Conservation (phyloP, 23 red algal genomes). For the Gracilaria gracilis region DNA sequence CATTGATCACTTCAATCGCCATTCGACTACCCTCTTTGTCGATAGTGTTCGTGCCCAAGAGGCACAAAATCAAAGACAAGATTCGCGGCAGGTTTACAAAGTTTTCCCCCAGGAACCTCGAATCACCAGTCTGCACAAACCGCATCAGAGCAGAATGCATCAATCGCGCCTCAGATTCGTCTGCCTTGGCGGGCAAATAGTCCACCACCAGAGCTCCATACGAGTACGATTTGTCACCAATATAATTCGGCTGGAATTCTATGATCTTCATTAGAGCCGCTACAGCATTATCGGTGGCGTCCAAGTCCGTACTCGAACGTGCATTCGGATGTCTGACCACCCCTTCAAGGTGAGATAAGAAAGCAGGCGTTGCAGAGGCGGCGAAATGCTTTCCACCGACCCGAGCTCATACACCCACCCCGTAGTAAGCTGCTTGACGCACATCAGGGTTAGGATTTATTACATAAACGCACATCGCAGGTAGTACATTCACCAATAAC, state of each 20-base stretch:
- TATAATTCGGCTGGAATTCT: conserved; percentile 68
- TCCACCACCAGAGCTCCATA: conserved; percentile 52
- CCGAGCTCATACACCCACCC: conserved; percentile 86
- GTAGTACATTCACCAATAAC: conserved; percentile 53
- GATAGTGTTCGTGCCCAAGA: conserved; percentile 57
- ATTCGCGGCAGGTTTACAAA: conserved; percentile 51
- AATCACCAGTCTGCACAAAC: conserved; percentile 54
- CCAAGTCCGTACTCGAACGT: conserved; percentile 44
- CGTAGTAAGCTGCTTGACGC: conserved; percentile 87
- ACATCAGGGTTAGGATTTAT: conserved; percentile 76
- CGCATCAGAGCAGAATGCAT: conserved; percentile 73
- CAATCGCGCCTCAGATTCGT: conserved; percentile 79
- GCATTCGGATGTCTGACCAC: conserved; percentile 66
- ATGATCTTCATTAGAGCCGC: conserved; percentile 85
- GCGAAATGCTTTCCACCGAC: conserved; percentile 65
- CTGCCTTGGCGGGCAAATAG: conserved; percentile 81
- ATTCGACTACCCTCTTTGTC: conserved; percentile 48
- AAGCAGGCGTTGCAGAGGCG: conserved; percentile 2
- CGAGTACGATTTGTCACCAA: conserved; percentile 37
- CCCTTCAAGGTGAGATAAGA: conserved; percentile 47
- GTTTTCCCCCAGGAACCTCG: conserved; percentile 60
- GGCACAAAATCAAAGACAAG: conserved; percentile 39
- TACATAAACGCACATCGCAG: conserved; percentile 75
- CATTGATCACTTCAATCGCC: conserved; percentile 59
- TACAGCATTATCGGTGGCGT: conserved; percentile 90